A percentile compares a stretch with the other conserved stretches of the same genome.
These are phyloP conservation scores for Ophiostoma tasmaniense DNA, from an alignment of 2,329 filamentous ascomycete genomes.

Conservation along the genomic window DNA sequence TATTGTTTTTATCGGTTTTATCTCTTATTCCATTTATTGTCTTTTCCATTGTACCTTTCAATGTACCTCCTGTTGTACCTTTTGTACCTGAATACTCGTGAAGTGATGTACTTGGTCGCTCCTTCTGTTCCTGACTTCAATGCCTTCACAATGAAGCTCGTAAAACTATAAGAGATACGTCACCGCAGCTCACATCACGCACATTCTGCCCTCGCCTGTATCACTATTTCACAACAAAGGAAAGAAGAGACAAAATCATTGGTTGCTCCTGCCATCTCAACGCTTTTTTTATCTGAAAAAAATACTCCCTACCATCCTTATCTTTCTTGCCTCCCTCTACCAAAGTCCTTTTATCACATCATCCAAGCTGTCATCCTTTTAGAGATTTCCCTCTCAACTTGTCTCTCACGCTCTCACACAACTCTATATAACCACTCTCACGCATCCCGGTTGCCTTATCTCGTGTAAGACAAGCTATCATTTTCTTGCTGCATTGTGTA, in stretches of 20 bases:
- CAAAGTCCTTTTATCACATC: background rate
- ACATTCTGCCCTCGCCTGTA: background rate
- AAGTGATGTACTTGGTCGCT: background rate
- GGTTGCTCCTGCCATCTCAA: background rate
- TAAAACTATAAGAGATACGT: slow-evolving; percentile 16
- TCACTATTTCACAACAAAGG: background rate
- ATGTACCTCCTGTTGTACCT: background rate
- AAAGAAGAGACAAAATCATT: background rate
- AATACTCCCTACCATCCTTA: background rate
- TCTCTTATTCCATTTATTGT: too few species aligned
- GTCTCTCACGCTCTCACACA: background rate
- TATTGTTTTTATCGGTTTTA: background rate
- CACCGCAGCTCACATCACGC: slow-evolving; percentile 8
- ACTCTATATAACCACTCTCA: background rate
- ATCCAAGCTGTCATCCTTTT: background rate
- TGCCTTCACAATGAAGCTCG: background rate
- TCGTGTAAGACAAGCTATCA: background rate
- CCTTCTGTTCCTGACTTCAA: slow-evolving; percentile 12
- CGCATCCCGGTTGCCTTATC: background rate
- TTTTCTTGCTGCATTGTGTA: slow-evolving; percentile 1
- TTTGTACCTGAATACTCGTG: slow-evolving; percentile 1
- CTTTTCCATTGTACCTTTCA: background rate
- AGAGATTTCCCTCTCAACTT: background rate
- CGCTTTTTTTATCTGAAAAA: background rate
- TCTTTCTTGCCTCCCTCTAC: background rate